Conservation (phyloP, 176 grass and related monocot species). For the Saccharum officinarum region DNA sequence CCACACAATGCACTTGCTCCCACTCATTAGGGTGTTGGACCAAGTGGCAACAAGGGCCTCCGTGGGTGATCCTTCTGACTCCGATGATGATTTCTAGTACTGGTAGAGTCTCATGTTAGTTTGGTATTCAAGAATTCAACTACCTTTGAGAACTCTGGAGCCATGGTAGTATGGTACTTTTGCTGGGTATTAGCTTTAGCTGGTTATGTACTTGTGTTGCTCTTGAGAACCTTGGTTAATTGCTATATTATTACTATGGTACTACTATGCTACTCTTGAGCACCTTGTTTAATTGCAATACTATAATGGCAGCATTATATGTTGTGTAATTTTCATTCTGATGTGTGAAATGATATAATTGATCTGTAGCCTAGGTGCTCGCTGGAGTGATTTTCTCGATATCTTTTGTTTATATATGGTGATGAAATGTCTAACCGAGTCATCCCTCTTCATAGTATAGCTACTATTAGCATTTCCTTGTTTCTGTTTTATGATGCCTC, state of each 20-base stretch:
- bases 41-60: neutral
- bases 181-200: neutral
- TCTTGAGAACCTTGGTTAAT: neutral
- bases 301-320: neutral
- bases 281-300: neutral
- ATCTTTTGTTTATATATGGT: too few relatives aligned
- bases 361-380: neutral
- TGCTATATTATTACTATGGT: neutral
- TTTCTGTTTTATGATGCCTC: neutral
- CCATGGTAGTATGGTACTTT: neutral
- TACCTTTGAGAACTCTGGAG: neutral
- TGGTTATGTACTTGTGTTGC: neutral
- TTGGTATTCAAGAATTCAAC: neutral
- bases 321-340: neutral
- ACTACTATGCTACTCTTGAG: neutral
- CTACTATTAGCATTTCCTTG: neutral
- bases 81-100: neutral
- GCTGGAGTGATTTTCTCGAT: neutral
- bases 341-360: neutral
- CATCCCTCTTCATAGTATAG: too few relatives aligned
- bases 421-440: too few relatives aligned
- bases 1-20: neutral
- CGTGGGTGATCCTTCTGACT: neutral
- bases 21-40: neutral
- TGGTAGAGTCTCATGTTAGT: neutral